Evolutionary conservation across 2,329 filamentous ascomycete genomes (phyloP), one percentile per base, ranked within the genome.

Genomic region (Aspergillus sp.): DNA sequence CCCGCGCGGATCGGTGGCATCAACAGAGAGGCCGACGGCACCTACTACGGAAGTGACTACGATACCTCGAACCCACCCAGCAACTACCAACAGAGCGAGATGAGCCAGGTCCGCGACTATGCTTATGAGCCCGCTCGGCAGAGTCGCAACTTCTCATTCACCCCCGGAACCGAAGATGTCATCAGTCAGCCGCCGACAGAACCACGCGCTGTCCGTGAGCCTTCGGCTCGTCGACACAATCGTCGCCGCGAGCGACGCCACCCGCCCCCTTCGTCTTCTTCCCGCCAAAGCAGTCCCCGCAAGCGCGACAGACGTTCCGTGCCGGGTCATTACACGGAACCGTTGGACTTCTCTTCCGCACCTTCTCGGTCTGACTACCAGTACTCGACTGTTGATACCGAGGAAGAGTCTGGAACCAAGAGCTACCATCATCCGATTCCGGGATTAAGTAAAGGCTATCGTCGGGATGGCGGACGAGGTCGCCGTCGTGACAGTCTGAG

Each of bases 1-100:
- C 78, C 91, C 2, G 93, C 93, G 0, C 83, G 88, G 47, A 91
- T 97, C 2, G 93, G 93, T 32, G 93, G 93, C 17, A 77, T 97
- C 70, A 97, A 97, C 74, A 86, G 87, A 63, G 80, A 88, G 60
- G 81, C 86, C 41, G 93, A 97, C 61, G 88, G 87, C 55, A 88
- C 85, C 54, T 96, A 90, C 81, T 89, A 95, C 67, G 89, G 89
- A 71, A 87, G 87, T 45, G 85, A 87, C 59, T 82, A 81, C 65
- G 86, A 85, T 31, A 81, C 78, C n/a, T 83, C 85, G 34, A 81
- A 61, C 78, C 84, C 47, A 81, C 84, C 56, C 81, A 88, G 58
- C 74, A 51, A 77, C 52, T 75, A 73, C 54, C 65, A 74, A 61
- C 66, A 76, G 59, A 72, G 68, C 44, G 70, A 74, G 40, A 65